These are phyloP conservation scores for Fusarium sp. DNA, from an alignment of 2,329 filamentous ascomycete species.

Conservation along the genomic window DNA sequence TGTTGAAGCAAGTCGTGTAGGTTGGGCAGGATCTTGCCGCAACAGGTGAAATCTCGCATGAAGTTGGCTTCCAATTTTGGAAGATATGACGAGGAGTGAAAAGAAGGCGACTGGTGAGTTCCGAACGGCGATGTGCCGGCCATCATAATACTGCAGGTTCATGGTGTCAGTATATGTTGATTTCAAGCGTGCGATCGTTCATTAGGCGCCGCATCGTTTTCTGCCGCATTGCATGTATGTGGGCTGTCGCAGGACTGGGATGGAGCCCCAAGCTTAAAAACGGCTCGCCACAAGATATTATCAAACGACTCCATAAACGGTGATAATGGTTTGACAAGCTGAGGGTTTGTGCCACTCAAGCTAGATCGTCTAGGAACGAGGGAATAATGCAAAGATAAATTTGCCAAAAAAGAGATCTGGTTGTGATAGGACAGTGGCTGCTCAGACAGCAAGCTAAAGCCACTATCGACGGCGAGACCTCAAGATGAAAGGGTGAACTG, in stretches of 20 bases:
- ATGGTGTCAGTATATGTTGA: conserved; percentile 38
- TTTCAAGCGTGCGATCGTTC: neutral
- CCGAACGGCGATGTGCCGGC: conserved; percentile 91
- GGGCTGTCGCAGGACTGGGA: conserved; percentile 26
- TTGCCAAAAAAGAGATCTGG: neutral
- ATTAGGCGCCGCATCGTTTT: conserved; percentile 22
- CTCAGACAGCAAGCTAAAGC: conserved; percentile 1
- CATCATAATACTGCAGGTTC: conserved; percentile 82
- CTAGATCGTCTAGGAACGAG: neutral
- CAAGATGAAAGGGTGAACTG: conserved; percentile 23
- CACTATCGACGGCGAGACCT: conserved; percentile 4
- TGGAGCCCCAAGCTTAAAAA: conserved; percentile 38
- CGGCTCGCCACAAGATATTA: conserved; percentile 35
- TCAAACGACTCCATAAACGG: conserved; percentile 10
- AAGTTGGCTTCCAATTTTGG: conserved; percentile 97
- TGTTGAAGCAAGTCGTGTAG: conserved; percentile 96
- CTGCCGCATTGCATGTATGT: conserved; percentile 16
- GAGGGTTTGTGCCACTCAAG: neutral
- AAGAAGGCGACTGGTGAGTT: conserved; percentile 88
- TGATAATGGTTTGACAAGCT: neutral
- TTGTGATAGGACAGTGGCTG: neutral
- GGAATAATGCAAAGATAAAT: neutral
- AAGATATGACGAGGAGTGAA: conserved; percentile 95
- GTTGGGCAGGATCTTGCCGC: conserved; percentile 87
- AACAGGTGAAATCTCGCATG: conserved; percentile 97